These are phyloP conservation scores for Xylariaceae sp. DNA, from an alignment of 2,329 filamentous ascomycete species.

Conservation along the genomic window DNA sequence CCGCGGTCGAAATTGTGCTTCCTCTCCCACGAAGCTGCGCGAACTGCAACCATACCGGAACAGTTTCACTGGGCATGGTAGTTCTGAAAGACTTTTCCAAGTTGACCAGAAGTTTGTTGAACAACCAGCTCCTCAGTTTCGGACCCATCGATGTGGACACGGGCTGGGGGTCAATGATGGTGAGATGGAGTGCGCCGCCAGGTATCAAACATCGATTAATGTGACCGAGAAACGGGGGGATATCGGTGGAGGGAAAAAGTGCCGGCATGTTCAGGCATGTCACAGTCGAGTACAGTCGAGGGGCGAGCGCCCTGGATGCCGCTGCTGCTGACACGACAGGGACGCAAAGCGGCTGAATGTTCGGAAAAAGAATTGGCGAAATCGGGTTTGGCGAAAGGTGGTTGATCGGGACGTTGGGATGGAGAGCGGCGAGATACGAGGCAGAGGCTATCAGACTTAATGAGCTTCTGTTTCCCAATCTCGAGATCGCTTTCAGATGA, in stretches of 20 bases:
- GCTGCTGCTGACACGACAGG: conserved; percentile 30
- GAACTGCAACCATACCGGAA: conserved; percentile 58
- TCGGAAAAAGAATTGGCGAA: conserved; percentile 39
- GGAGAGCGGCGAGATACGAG: conserved; percentile 47
- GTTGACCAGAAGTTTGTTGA: conserved; percentile 57
- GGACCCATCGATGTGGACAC: conserved; percentile 55
- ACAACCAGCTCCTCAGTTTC: conserved; percentile 58
- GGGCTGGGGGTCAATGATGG: conserved; percentile 62
- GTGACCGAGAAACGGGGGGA: conserved; percentile 55
- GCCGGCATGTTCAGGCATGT: conserved; percentile 56
- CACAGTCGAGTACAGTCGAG: conserved; percentile 46
- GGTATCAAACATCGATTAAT: conserved; percentile 55
- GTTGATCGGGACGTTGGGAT: conserved; percentile 41
- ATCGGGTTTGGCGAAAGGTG: conserved; percentile 46
- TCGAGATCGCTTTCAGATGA: conserved; percentile 7
- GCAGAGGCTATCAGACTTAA: conserved; percentile 43
- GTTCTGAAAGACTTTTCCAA: conserved; percentile 59
- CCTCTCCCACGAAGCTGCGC: conserved; percentile 49
- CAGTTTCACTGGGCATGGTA: conserved; percentile 54
- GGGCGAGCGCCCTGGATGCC: conserved; percentile 37
- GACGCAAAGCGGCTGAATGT: conserved; percentile 32
- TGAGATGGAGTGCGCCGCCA: conserved; percentile 56
- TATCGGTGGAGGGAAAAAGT: conserved; percentile 53
- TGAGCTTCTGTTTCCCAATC: conserved; percentile 29
- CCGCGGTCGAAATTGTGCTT: conserved; percentile 47